phyloP scores from a whole-genome alignment of 192 early-diverging fungal genomes.

The Bifiguratus adelaidae region DNA sequence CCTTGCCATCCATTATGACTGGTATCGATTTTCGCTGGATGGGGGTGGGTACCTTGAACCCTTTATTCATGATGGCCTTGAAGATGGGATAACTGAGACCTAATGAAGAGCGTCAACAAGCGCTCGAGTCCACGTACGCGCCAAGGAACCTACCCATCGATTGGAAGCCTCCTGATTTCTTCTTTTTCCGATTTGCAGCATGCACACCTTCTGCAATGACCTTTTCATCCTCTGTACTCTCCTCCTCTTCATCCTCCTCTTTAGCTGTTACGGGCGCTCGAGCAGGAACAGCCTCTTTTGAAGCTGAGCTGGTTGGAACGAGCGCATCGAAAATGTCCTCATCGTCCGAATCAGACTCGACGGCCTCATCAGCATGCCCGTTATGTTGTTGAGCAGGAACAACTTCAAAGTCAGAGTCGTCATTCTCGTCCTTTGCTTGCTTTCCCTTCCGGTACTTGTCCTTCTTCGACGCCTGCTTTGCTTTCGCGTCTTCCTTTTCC shows the following conservation, averaged over 20 bases:
- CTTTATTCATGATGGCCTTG: slow-evolving; percentile 83
- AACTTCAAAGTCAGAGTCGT: slow-evolving; percentile 26
- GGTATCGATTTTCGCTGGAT: slow-evolving; percentile 96
- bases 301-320: background rate
- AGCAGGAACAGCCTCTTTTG: background rate
- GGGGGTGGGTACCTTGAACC: slow-evolving; percentile 97
- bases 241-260: slow-evolving; percentile 1
- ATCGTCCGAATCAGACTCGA: slow-evolving; percentile 8
- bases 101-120: slow-evolving; percentile 5
- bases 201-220: slow-evolving; percentile 38
- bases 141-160: slow-evolving; percentile 63
- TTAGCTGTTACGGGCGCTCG: background rate
- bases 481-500: too few relatives aligned
- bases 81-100: slow-evolving; percentile 73
- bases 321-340: slow-evolving; percentile 20
- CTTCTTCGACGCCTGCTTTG: too few relatives aligned
- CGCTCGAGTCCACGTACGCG: background rate
- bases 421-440: slow-evolving; percentile 10
- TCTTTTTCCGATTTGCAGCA: slow-evolving; percentile 79
- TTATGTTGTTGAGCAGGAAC: slow-evolving; percentile 2
- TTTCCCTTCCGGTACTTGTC: too few relatives aligned
- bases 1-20: slow-evolving; percentile 78
- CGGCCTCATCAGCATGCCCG: slow-evolving; percentile 1
- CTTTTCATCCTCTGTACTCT: slow-evolving; percentile 7
- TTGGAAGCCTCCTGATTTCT: slow-evolving; percentile 97